Evolutionary conservation across 148 eudicot species (phyloP).

Genomic region (Camellia lanceoleosa): DNA sequence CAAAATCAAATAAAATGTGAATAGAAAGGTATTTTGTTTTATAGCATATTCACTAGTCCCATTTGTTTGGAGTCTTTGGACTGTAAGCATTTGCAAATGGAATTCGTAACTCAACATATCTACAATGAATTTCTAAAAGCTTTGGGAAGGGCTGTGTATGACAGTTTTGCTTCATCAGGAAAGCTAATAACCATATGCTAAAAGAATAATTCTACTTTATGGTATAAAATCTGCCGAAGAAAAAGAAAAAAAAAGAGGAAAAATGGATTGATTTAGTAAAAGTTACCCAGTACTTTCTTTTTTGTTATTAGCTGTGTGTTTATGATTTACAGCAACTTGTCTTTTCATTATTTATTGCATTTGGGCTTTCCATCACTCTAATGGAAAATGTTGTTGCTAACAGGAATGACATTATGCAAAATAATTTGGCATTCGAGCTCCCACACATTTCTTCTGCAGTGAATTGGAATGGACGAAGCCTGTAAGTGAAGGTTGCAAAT

Average conservation of each 20-base stretch:
- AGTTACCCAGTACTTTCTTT: background rate
- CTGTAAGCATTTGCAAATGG: background rate
- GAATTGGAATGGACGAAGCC: background rate
- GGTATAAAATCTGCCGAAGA: background rate
- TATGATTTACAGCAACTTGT: background rate
- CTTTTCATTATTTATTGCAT: background rate
- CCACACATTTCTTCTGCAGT: too few relatives aligned
- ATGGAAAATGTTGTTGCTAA: background rate
- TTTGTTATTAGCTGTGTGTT: background rate
- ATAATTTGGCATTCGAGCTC: background rate
- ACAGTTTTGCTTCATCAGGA: background rate
- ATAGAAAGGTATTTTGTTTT: constrained; percentile 10
- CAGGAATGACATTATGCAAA: background rate
- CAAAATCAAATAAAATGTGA: constrained; percentile 52
- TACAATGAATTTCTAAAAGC: background rate
- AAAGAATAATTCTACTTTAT: background rate
- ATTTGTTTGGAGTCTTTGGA: background rate
- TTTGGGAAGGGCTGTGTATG: constrained; percentile 6
- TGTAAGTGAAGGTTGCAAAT: background rate
- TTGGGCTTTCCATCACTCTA: background rate
- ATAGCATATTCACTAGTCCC: background rate
- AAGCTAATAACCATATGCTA: background rate
- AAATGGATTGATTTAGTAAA: background rate
- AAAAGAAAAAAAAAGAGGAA: background rate
- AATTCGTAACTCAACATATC: background rate